Percentiles rank a stretch among this genome's conserved stretches.
Conservation (phyloP, 164 flowering plant genomes). For the Sedum album region DNA sequence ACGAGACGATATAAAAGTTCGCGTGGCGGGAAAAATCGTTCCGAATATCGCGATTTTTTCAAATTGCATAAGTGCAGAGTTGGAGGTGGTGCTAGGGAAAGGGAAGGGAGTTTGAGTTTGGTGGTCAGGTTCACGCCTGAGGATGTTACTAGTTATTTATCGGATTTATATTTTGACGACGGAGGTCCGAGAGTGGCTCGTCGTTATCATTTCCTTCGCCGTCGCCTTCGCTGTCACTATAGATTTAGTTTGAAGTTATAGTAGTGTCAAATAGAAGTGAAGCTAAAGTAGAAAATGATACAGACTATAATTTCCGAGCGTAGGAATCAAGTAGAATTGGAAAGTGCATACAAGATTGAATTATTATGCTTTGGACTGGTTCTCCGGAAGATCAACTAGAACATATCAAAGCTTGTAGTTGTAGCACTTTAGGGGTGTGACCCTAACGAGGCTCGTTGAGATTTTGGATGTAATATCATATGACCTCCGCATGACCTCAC, state of each 20-base stretch:
- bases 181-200: constrained; percentile 11
- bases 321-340: too few relatives aligned
- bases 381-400: too few relatives aligned
- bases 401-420: too few relatives aligned
- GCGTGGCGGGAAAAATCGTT: constrained; percentile 30
- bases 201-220: constrained; percentile 11
- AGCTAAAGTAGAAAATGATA: too few relatives aligned
- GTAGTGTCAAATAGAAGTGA: too few relatives aligned
- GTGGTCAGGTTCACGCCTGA: constrained; percentile 41
- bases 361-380: too few relatives aligned
- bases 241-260: background rate
- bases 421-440: too few relatives aligned
- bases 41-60: constrained; percentile 35
- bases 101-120: constrained; percentile 11
- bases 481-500: too few relatives aligned
- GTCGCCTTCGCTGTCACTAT: background rate
- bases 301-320: too few relatives aligned
- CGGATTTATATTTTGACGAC: constrained; percentile 29
- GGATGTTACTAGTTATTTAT: constrained; percentile 37
- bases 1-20: constrained; percentile 41
- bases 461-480: too few relatives aligned
- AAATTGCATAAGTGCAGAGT: constrained; percentile 11
- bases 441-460: too few relatives aligned
- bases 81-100: constrained; percentile 15
- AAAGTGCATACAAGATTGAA: too few relatives aligned